These are phyloP conservation scores for Cucumis melo DNA, from an alignment of 306 rosid species.

Conservation along the genomic window DNA sequence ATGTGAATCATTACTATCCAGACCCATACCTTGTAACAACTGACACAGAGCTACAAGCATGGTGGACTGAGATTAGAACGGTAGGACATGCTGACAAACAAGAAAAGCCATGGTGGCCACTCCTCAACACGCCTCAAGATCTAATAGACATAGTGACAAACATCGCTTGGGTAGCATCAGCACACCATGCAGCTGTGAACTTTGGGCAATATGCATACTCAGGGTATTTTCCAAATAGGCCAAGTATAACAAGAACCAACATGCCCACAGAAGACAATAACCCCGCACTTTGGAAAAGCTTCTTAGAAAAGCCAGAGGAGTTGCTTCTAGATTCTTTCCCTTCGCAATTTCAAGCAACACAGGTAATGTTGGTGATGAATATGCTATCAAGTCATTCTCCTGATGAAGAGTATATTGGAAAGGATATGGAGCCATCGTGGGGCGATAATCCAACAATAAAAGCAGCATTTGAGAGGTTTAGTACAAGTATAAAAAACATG, in stretches of 20 bases:
- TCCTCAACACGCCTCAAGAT: conserved; percentile 30
- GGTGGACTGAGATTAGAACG: conserved; percentile 67
- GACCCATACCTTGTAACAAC: conserved; percentile 9
- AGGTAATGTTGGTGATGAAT: conserved; percentile 39
- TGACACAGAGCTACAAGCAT: conserved; percentile 58
- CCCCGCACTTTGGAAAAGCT: conserved; percentile 25
- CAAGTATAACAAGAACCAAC: conserved; percentile 42
- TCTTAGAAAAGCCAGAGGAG: conserved; percentile 34
- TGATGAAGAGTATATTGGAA: conserved; percentile 65
- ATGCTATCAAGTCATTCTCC: conserved; percentile 58
- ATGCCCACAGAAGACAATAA: conserved; percentile 43
- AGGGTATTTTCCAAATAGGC: conserved; percentile 57
- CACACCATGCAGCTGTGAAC: conserved; percentile 66
- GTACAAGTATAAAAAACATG: conserved; percentile 23
- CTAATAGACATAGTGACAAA: conserved; percentile 31
- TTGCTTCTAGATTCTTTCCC: conserved; percentile 33
- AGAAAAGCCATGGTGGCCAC: conserved; percentile 74
- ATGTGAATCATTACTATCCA: conserved; percentile 40
- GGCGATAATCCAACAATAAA: conserved; percentile 30
- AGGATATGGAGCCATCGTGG: conserved; percentile 51
- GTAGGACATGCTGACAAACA: conserved; percentile 55
- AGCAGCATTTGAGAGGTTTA: conserved; percentile 41
- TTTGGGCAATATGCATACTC: conserved; percentile 53
- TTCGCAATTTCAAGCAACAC: conserved; percentile 52
- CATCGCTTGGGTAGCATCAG: conserved; percentile 60